Base-by-base conservation (phyloP, 2,329 filamentous ascomycete genomes). In the Cytospora piceae region DNA sequence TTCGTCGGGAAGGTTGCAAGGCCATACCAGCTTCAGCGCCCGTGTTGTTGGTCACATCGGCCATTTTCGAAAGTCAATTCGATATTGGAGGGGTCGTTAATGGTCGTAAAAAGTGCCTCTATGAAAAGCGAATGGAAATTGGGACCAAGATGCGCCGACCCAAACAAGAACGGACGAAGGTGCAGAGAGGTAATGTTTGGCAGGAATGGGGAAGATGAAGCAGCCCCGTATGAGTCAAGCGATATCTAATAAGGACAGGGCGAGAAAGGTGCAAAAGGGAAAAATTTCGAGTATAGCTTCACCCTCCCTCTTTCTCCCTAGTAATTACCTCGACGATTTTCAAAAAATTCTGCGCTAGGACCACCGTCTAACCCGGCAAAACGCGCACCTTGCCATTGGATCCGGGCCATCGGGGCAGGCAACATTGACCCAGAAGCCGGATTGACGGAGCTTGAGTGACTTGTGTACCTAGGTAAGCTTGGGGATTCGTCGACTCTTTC, bases 291-390 rank as follows among this genome's bases (percentile, higher is more conserved):
- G 58, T 60, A 51, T 49, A 53, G 53, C 62, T 54, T 61, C 55
- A 61, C 53, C 27, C 37, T 63, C 9, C 22, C 46, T 32, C 34
- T 42, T 29, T 39, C 34, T 37, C 34, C 34, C 34, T 37, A 37
- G 34, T 63, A 31, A 58, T 59, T 64, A 67, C 66, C 62, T 67
- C 66, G 63, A 62, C 58, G 63, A 65, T 61, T 67, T 63, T 62
- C 65, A 67, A 67, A 67, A 67, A 67, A 64, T 64, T 67, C 65
- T 67, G 65, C 65, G 65, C 65, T 67, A 67, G 56, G 61, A 37
- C 58, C 58, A 58, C 58, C 66, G 62, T 62, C 52, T 52, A 37
- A 42, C 20, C 65, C 66, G 66, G 63, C 54, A 61, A 59, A 61
- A 42, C 62, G 53, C 61, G 53, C 39, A 46, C 32, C 39, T 55